Evolutionary conservation across 2,329 filamentous ascomycete genomes (phyloP).

Genomic region (Fusarium miscanthi): DNA sequence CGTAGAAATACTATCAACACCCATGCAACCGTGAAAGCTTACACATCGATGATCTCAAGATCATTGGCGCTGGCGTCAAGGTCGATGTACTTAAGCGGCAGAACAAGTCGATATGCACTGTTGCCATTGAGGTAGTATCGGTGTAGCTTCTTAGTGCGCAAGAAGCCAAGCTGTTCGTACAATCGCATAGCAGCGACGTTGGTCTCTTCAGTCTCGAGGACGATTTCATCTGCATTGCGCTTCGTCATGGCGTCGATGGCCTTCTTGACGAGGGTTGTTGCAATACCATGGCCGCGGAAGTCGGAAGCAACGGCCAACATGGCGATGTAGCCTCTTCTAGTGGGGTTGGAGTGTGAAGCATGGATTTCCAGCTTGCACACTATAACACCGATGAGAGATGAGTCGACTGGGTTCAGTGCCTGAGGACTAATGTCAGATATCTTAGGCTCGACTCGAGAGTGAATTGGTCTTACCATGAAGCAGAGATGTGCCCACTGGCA

Average conservation of each 20-base stretch:
- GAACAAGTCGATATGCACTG: slow-evolving; percentile 87
- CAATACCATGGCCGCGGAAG: slow-evolving; percentile 86
- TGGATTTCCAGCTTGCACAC: slow-evolving; percentile 95
- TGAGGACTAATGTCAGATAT: slow-evolving; percentile 47
- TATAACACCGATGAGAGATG: slow-evolving; percentile 84
- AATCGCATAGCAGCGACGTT: slow-evolving; percentile 91
- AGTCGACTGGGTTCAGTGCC: slow-evolving; percentile 69
- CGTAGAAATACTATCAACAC: slow-evolving; percentile 1
- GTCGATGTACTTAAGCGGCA: slow-evolving; percentile 75
- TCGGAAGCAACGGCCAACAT: slow-evolving; percentile 93
- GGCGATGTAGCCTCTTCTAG: slow-evolving; percentile 91
- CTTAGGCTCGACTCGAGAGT: background rate
- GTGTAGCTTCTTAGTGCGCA: slow-evolving; percentile 91
- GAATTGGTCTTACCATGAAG: slow-evolving; percentile 76
- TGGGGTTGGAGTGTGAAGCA: slow-evolving; percentile 78
- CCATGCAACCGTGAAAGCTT: slow-evolving; percentile 2
- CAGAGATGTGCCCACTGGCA: slow-evolving; percentile 99
- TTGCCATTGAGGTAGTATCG: slow-evolving; percentile 97
- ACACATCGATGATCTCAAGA: slow-evolving; percentile 47
- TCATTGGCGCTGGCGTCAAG: slow-evolving; percentile 53
- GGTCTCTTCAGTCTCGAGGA: slow-evolving; percentile 94
- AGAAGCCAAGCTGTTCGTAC: slow-evolving; percentile 92
- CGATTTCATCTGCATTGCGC: slow-evolving; percentile 89
- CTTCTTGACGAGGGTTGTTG: slow-evolving; percentile 86
- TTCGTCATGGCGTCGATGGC: slow-evolving; percentile 92